Evolutionary conservation across 2,329 filamentous ascomycete genomes (phyloP), one percentile per base, ranked within the genome.

Genomic region (Drechslerella coelobrocha): DNA sequence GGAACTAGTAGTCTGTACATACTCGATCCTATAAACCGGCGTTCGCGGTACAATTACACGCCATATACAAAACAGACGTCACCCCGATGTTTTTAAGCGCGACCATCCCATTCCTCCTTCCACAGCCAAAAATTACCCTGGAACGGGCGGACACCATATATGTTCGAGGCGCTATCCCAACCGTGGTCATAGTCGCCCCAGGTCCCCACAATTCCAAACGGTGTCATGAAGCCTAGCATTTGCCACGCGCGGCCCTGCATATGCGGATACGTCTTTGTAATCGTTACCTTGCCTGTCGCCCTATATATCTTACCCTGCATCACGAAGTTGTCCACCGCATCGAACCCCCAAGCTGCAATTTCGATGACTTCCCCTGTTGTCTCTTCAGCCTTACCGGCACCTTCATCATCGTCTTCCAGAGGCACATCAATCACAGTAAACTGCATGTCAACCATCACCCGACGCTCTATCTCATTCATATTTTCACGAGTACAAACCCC

Each of bases 41-140:
- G 29, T 34, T 12, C 29, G 29, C 29, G 6, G 29, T 34, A 34
- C 29, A 34, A 26, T 26, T 24, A 12, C 31, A 26, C 59, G 48
- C 26, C 17, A 41, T 62, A 39, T 14, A n/a, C 3, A 51, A 37
- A 37, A 19, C 48, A 39, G n/a, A n/a, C n/a, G n/a, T n/a, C n/a
- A n/a, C n/a, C n/a, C n/a, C n/a, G 21, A 52, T 39, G 19, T 61
- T 54, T 29, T 47, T 48, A 23, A n/a, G 34, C 37, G 29, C 45
- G 14, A 2, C 26, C 23, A 29, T 59, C 54, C 66, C 66, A 71
- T 21, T 60, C 59, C 27, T 71, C 66, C 21, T 71, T 71, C 66
- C 66, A 71, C 21, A 71, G 31, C 66, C 66, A 71, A 23, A 71
- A 6, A 31, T 54, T 50, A 47, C 48, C 66, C n/a, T n/a, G n/a